Conservation (phyloP, 208 protist species). For the Crithidia bombi region DNA sequence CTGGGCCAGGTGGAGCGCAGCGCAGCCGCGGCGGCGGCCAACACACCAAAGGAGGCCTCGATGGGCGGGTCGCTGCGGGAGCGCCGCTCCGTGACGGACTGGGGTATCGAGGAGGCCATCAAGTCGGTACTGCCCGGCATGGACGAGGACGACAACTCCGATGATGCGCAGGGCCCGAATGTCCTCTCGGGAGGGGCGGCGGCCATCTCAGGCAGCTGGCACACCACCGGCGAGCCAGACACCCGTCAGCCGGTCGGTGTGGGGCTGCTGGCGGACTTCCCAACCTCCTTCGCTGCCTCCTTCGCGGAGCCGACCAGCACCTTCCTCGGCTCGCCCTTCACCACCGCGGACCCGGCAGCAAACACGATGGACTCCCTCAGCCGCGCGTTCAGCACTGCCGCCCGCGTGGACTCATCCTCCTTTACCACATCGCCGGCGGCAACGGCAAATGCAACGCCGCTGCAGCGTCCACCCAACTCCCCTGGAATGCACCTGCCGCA, state of each 20-base stretch:
- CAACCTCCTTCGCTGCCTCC: constrained; percentile 31
- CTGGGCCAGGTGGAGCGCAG: constrained; percentile 35
- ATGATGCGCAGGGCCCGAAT: constrained; percentile 25
- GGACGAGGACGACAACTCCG: constrained; percentile 39
- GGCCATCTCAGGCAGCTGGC: constrained; percentile 35
- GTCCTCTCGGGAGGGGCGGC: constrained; percentile 5
- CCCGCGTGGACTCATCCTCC: constrained; percentile 25
- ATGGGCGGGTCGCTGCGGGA: constrained; percentile 31
- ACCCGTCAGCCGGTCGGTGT: neutral
- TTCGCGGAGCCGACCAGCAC: constrained; percentile 23
- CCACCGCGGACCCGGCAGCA: constrained; percentile 11
- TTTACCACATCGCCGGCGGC: constrained; percentile 27
- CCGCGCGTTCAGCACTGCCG: constrained; percentile 38
- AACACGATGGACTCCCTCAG: constrained; percentile 33
- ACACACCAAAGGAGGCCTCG: constrained; percentile 10
- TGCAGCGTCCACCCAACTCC: constrained; percentile 26
- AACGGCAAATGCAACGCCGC: constrained; percentile 23
- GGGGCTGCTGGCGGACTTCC: constrained; percentile 30
- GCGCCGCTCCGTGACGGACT: constrained; percentile 31
- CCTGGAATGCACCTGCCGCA: constrained; percentile 16
- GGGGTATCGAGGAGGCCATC: constrained; percentile 39
- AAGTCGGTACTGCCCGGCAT: constrained; percentile 36
- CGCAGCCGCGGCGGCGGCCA: constrained; percentile 3
- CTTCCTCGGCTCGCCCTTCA: constrained; percentile 23
- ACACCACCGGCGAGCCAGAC: constrained; percentile 31